A percentile compares a stretch with the other conserved stretches of the same genome.
phyloP scores from a whole-genome alignment of 148 eudicot genomes.

The Polygonum maritimum region DNA sequence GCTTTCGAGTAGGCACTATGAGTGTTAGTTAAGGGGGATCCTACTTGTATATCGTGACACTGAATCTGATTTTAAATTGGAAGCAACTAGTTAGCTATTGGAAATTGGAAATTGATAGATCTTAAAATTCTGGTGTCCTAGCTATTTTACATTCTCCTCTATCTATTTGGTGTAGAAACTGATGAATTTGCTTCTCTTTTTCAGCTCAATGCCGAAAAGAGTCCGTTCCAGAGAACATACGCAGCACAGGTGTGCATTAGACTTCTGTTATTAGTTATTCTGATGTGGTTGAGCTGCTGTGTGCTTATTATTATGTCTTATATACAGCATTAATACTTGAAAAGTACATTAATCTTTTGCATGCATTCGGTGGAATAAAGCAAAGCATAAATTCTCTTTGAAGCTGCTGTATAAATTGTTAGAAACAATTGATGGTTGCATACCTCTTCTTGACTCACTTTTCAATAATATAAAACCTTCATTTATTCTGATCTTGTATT shows the following conservation, averaged over 20 bases:
- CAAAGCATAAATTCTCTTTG: neutral
- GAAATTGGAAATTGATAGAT: neutral
- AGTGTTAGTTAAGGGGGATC: neutral
- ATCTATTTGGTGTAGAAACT: neutral
- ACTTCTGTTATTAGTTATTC: neutral
- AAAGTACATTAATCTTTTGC: neutral
- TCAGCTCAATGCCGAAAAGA: constrained; percentile 82
- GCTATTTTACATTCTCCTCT: neutral
- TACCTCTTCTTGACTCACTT: neutral
- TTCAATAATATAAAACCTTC: neutral
- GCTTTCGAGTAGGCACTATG: neutral
- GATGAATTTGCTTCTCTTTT: constrained; percentile 7
- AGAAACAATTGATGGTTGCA: neutral
- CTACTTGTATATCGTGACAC: neutral
- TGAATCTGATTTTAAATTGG: neutral
- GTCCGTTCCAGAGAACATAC: constrained; percentile 84
- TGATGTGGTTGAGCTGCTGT: neutral
- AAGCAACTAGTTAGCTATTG: neutral
- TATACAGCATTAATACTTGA: neutral
- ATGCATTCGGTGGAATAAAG: neutral
- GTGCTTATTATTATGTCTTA: neutral
- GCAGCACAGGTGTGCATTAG: constrained; percentile 67
- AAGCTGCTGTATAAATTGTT: neutral
- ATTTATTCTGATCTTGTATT: neutral
- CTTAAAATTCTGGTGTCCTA: neutral